These are phyloP conservation scores for Geranium brycei DNA, from an alignment of 345 rosid genomes.

Conservation along the genomic window DNA sequence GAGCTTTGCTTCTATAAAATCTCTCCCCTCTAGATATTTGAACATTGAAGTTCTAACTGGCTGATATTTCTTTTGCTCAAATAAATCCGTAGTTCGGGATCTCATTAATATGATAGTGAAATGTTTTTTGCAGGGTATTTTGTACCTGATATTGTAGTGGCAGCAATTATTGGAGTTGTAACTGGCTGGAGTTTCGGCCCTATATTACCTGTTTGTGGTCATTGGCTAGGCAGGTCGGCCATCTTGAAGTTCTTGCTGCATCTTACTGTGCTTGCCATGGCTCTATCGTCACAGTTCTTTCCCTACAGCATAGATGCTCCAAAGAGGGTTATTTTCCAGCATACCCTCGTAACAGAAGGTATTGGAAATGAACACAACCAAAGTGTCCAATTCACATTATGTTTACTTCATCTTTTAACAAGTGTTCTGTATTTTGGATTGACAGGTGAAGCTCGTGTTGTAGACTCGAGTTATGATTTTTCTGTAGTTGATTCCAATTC, in stretches of 20 bases:
- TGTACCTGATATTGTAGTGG: conserved; percentile 58
- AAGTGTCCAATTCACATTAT: not conserved
- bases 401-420: not conserved
- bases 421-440: conserved; percentile 7
- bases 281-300: conserved; percentile 76
- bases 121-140: conserved; percentile 54
- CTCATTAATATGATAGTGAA: not conserved
- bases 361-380: conserved; percentile 7
- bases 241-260: conserved; percentile 63
- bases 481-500: conserved; percentile 76
- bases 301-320: conserved; percentile 85
- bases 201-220: conserved; percentile 56
- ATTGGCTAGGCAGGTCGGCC: conserved; percentile 66
- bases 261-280: conserved; percentile 56
- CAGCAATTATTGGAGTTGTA: conserved; percentile 51
- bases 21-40: not conserved
- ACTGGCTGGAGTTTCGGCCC: conserved; percentile 85
- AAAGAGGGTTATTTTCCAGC: conserved; percentile 82
- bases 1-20: not conserved
- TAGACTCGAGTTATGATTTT: conserved; percentile 57
- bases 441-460: conserved; percentile 52
- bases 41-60: not conserved
- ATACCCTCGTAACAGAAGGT: conserved; percentile 64
- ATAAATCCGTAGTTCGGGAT: not conserved
- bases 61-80: not conserved